Percentiles rank a stretch among this genome's conserved stretches.
Conservation (phyloP, 2,329 filamentous ascomycete species). For the Claviceps sp. region DNA sequence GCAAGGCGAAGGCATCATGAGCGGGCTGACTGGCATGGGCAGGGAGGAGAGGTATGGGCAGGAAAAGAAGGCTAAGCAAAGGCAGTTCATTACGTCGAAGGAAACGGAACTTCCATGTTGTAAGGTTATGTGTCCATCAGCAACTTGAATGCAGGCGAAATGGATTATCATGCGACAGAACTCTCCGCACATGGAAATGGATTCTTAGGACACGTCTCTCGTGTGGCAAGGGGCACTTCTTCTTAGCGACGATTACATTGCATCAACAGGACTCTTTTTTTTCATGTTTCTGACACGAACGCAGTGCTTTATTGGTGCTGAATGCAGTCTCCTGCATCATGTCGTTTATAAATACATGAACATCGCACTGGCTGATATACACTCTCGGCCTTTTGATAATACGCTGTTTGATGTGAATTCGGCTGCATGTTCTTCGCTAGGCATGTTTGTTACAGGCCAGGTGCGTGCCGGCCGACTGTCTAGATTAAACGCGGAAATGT, state of each 20-base stretch:
- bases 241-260: background rate
- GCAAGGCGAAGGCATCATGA: conserved; percentile 4
- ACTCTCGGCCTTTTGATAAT: no score
- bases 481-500: no score
- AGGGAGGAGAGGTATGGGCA: background rate
- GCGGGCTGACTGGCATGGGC: background rate
- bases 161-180: background rate
- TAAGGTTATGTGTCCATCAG: background rate
- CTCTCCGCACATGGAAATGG: background rate
- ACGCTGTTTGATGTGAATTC: no score
- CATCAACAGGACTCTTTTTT: background rate
- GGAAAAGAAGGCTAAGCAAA: background rate
- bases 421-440: no score
- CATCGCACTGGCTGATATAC: no score
- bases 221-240: background rate
- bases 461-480: no score
- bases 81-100: background rate
- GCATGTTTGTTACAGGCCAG: no score
- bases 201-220: background rate
- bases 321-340: background rate
- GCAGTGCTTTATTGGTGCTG: background rate
- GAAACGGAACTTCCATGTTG: background rate
- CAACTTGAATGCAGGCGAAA: background rate
- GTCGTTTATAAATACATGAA: no score
- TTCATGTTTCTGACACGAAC: background rate